A percentile compares a stretch with the other conserved stretches of the same genome.
These are phyloP conservation scores for Aquilaria agallochum DNA, from an alignment of 441 rosid species.

Conservation along the genomic window DNA sequence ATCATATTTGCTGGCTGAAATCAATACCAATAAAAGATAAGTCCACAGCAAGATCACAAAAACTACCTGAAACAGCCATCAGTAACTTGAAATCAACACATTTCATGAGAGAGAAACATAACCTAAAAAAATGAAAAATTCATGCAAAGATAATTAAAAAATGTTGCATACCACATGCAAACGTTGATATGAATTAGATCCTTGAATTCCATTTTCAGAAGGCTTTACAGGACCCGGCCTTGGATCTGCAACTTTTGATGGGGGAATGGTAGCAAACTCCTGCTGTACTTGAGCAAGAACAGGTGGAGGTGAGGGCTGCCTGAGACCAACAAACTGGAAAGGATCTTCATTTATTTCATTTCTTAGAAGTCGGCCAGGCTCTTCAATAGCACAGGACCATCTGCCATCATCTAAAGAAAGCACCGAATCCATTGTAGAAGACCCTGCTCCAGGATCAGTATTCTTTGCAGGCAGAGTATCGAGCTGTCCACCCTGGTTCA, in stretches of 20 bases:
- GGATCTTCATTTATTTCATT: conserved; percentile 70
- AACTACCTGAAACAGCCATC: no score
- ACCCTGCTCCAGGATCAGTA: conserved; percentile 34
- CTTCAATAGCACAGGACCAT: conserved; percentile 64
- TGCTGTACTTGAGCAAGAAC: conserved; percentile 84
- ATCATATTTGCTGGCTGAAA: conserved; percentile 84
- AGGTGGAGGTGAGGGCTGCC: conserved; percentile 92
- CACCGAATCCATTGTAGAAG: conserved; percentile 67
- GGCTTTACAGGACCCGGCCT: conserved; percentile 94
- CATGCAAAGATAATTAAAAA: conserved; percentile 1
- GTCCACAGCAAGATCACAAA: no score
- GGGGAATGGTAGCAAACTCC: conserved; percentile 55
- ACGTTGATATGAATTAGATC: conserved; percentile 64
- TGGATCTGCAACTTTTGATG: conserved; percentile 97
- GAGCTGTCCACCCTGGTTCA: conserved; percentile 40
- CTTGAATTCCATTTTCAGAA: conserved; percentile 43
- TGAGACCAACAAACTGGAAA: conserved; percentile 66
- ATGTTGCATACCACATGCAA: conserved; percentile 73
- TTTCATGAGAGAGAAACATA: no score
- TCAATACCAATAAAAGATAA: no score
- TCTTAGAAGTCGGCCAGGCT: conserved; percentile 33
- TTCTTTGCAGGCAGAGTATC: conserved; percentile 35
- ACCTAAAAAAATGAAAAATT: no score
- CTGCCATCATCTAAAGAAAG: conserved; percentile 92
- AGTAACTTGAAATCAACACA: no score